A percentile compares a stretch with the other conserved stretches of the same genome.
Conservation (phyloP, 2,329 filamentous ascomycete genomes). For the Fusarium sp. region DNA sequence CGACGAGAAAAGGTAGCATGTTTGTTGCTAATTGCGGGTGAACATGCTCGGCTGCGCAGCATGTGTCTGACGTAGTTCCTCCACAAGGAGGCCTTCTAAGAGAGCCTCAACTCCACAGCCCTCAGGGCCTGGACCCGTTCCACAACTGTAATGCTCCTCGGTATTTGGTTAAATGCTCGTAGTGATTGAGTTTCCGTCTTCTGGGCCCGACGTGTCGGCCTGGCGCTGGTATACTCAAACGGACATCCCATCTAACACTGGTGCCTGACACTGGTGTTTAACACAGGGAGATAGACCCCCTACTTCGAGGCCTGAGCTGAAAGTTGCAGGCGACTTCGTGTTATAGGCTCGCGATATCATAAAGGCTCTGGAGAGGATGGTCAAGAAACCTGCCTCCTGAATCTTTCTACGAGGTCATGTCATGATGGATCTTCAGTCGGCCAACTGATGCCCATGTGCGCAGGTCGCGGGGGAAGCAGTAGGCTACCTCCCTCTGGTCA, state of each 20-base stretch:
- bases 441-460: neutral
- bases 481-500: neutral
- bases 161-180: neutral
- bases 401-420: no score
- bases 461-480: neutral
- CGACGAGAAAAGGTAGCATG: no score
- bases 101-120: neutral
- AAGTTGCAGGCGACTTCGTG: no score
- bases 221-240: neutral
- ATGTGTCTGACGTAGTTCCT: neutral
- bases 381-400: no score
- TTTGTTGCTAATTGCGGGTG: no score
- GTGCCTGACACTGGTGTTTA: no score
- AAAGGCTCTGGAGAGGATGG: neutral
- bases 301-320: no score
- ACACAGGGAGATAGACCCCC: no score
- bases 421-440: neutral
- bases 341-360: no score
- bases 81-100: neutral
- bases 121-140: neutral
- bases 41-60: no score
- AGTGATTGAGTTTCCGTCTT: neutral
- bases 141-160: neutral
- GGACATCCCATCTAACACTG: no score
- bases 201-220: neutral